Evolutionary conservation across 352 stramenopile species (phyloP), one percentile per base, ranked within the genome.

Genomic region (Globisporangium acanthophoron): DNA sequence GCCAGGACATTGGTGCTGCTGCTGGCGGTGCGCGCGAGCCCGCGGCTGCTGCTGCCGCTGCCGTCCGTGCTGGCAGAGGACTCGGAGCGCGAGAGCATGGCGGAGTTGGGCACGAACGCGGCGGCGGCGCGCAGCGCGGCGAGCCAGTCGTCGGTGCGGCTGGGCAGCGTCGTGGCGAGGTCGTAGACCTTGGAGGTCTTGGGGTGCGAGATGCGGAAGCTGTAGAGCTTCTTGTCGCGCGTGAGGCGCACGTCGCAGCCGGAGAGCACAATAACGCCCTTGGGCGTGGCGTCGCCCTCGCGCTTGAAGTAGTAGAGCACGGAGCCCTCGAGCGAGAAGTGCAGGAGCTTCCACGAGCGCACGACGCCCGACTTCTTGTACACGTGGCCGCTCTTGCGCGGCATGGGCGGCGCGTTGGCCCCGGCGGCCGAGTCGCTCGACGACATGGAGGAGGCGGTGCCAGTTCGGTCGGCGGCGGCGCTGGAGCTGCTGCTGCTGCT

Each of bases 301-400:
- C 70, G 78, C 58, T 88, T 89, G 70, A 85, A 91, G 66, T 87
- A 86, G 61, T 82, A 88, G 8, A 89, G 71, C 59, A 87, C 69
- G 3, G 73, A 79, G 51, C 74, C 71, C 55, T 89, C 79, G 18
- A 92, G 66, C 48, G 69, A 77, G 59, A 86, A 87, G 71, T 68
- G 88, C 48, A 77, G 81, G 52, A 77, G 67, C 56, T 85, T 81
- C 79, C 81, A 92, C 18, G 65, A 70, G 16, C 73, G 72, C 29
- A 68, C 62, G 41, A 90, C 58, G 20, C 71, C 76, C 55, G 74
- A 74, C 54, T 81, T 80, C 68, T 90, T 85, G 76, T 90, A 87
- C 46, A 90, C 54, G 35, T 84, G 73, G n/a, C 76, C 79, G 24
- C 67, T 51, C 61, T 86, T 87, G 39, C 50, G 57, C 41, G 48